Conservation (phyloP, 2,329 filamentous ascomycete species). For the Bipolaris bicolor region DNA sequence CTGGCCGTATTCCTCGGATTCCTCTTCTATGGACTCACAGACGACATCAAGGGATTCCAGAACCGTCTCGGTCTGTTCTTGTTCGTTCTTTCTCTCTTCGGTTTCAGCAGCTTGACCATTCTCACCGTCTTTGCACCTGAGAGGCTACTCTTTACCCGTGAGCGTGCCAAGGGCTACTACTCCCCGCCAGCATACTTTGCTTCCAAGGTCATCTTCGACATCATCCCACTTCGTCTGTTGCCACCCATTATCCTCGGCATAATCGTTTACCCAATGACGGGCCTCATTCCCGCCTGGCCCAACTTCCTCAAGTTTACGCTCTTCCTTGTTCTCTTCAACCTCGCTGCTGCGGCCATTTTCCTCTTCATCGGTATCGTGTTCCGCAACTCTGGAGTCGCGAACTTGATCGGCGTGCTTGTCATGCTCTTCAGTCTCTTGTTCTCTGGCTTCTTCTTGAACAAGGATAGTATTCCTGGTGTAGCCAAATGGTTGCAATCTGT, state of each 20-base stretch:
- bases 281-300: slow-evolving; percentile 77
- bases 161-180: slow-evolving; percentile 97
- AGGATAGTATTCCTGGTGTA: slow-evolving; percentile 84
- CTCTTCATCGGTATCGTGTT: slow-evolving; percentile 96
- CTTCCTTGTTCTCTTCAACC: slow-evolving; percentile 92
- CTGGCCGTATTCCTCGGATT: slow-evolving; percentile 93
- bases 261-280: slow-evolving; percentile 98
- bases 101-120: slow-evolving; percentile 94
- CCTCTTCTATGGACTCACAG: slow-evolving; percentile 93
- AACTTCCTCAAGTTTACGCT: slow-evolving; percentile 93
- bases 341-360: slow-evolving; percentile 91
- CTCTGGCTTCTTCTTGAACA: slow-evolving; percentile 90
- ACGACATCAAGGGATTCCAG: slow-evolving; percentile 97
- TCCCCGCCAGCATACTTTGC: slow-evolving; percentile 91
- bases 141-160: slow-evolving; percentile 86
- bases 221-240: slow-evolving; percentile 90
- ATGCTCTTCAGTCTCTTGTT: slow-evolving; percentile 98
- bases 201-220: slow-evolving; percentile 97
- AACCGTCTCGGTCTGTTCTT: slow-evolving; percentile 97
- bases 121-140: slow-evolving; percentile 93
- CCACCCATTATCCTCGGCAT: slow-evolving; percentile 94
- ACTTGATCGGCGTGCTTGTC: slow-evolving; percentile 89
- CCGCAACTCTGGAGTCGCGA: slow-evolving; percentile 88
- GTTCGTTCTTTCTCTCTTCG: slow-evolving; percentile 93
- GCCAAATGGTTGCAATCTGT: slow-evolving; percentile 88